phyloP scores from a whole-genome alignment of 2,329 filamentous ascomycete genomes.

The Hypoxylon sp. region DNA sequence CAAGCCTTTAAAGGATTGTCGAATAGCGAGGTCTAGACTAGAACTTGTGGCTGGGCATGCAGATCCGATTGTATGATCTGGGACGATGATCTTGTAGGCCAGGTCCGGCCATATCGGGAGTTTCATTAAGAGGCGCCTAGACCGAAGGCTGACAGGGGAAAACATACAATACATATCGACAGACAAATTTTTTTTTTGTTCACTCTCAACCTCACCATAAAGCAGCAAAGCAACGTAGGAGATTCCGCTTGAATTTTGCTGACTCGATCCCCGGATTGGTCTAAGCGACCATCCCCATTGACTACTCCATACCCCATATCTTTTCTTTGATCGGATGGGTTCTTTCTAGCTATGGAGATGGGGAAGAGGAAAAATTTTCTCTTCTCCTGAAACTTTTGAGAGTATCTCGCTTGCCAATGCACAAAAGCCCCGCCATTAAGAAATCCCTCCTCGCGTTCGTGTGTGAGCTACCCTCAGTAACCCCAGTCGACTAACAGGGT shows the following conservation, averaged over 20 bases:
- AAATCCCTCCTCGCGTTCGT: slow-evolving; percentile 29
- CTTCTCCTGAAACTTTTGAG: slow-evolving; percentile 10
- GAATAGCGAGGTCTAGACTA: slow-evolving; percentile 39
- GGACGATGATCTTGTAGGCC: slow-evolving; percentile 37
- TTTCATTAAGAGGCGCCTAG: slow-evolving; percentile 24
- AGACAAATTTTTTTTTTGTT: slow-evolving; percentile 20
- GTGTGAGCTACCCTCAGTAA: slow-evolving; percentile 9
- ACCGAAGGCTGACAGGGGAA: slow-evolving; percentile 16
- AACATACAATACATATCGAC: slow-evolving; percentile 3
- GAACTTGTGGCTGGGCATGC: slow-evolving; percentile 36
- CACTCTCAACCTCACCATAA: slow-evolving; percentile 19
- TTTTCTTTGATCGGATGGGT: slow-evolving; percentile 19
- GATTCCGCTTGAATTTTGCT: slow-evolving; percentile 21
- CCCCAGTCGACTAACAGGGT: slow-evolving; percentile 29
- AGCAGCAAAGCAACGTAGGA: slow-evolving; percentile 35
- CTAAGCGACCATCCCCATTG: slow-evolving; percentile 28
- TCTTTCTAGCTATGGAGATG: slow-evolving; percentile 17
- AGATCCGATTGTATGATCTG: slow-evolving; percentile 41
- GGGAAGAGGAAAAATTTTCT: slow-evolving; percentile 35
- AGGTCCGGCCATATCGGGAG: slow-evolving; percentile 33
- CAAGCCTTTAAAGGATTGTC: slow-evolving; percentile 33
- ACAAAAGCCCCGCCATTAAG: slow-evolving; percentile 26
- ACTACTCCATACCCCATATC: slow-evolving; percentile 37
- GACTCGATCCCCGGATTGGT: slow-evolving; percentile 8
- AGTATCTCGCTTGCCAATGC: slow-evolving; percentile 24